phyloP scores from a whole-genome alignment of 305 asterid genomes.

The Fraxinus xanthoxyloides region DNA sequence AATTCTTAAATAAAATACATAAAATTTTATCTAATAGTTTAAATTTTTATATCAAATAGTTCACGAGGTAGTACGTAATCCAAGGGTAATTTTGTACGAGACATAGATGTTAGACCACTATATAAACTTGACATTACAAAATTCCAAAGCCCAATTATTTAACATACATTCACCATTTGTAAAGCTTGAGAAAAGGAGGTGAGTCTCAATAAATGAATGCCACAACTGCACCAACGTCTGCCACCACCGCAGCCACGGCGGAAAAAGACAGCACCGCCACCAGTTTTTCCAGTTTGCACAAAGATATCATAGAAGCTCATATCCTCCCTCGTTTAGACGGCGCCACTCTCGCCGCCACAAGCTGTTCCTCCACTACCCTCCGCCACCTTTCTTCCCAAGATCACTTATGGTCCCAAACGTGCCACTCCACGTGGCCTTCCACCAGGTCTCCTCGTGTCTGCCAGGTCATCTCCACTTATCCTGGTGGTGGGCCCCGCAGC shows the following conservation, averaged over 20 bases:
- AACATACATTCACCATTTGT: background rate
- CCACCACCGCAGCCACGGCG: conserved; percentile 26
- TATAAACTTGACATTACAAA: background rate
- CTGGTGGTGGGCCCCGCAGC: conserved; percentile 56
- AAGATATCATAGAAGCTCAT: conserved; percentile 55
- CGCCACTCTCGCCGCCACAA: conserved; percentile 50
- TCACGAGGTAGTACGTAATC: background rate
- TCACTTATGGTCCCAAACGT: conserved; percentile 52
- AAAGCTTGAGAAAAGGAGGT: background rate
- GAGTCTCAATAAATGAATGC: background rate
- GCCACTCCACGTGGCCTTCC: conserved; percentile 82
- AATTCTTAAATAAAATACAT: too few species aligned
- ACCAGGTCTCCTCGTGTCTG: conserved; percentile 40
- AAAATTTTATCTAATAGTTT: too few species aligned
- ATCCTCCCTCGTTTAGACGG: conserved; percentile 69
- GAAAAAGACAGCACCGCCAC: conserved; percentile 22
- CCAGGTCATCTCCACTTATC: conserved; percentile 40
- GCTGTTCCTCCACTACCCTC: conserved; percentile 61
- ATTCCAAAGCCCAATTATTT: background rate
- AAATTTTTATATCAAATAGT: too few species aligned
- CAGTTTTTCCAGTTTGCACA: conserved; percentile 42
- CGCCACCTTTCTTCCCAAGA: conserved; percentile 51
- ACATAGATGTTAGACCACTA: background rate
- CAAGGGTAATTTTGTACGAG: background rate
- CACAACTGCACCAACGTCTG: background rate